Conservation (phyloP, 768 basidiomycete genomes). For the Solioccasus polychromus region DNA sequence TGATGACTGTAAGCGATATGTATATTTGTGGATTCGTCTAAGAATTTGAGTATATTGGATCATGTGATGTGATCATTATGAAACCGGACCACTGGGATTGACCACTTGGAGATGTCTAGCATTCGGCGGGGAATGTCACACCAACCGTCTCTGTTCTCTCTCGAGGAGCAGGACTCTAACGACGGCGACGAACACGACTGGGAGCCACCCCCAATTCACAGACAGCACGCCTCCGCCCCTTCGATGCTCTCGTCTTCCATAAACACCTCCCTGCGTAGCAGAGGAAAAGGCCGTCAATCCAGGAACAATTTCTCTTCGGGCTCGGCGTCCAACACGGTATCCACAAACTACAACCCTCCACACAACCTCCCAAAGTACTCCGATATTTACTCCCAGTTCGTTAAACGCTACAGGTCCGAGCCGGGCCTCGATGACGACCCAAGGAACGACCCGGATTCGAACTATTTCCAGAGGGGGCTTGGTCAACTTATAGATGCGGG, state of each 20-base stretch:
- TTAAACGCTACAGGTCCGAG: slow-evolving; percentile 68
- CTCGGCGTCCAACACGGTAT: slow-evolving; percentile 24
- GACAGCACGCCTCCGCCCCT: slow-evolving; percentile 19
- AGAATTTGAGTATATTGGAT: not conserved
- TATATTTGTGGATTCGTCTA: too few species aligned
- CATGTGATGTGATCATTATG: slow-evolving; percentile 10
- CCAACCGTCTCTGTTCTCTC: slow-evolving; percentile 66
- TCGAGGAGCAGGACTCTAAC: slow-evolving; percentile 53
- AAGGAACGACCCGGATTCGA: slow-evolving; percentile 77
- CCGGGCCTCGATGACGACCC: slow-evolving; percentile 64
- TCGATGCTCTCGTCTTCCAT: slow-evolving; percentile 28
- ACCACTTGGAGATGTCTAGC: slow-evolving; percentile 15
- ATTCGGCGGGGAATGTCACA: slow-evolving; percentile 37
- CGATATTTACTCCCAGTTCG: slow-evolving; percentile 78
- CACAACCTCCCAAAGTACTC: slow-evolving; percentile 41
- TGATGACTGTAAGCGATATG: slow-evolving; percentile 46
- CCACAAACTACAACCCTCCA: slow-evolving; percentile 29
- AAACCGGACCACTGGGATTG: too few species aligned
- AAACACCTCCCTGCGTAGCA: slow-evolving; percentile 29
- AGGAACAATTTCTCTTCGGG: slow-evolving; percentile 29
- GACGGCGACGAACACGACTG: slow-evolving; percentile 45
- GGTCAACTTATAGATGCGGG: slow-evolving; percentile 67
- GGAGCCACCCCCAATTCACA: slow-evolving; percentile 35
- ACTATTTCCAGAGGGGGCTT: slow-evolving; percentile 73
- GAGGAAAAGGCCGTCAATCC: slow-evolving; percentile 31